Conservation (phyloP, 495 filamentous ascomycete genomes). For the Cudoniella acicularis region DNA sequence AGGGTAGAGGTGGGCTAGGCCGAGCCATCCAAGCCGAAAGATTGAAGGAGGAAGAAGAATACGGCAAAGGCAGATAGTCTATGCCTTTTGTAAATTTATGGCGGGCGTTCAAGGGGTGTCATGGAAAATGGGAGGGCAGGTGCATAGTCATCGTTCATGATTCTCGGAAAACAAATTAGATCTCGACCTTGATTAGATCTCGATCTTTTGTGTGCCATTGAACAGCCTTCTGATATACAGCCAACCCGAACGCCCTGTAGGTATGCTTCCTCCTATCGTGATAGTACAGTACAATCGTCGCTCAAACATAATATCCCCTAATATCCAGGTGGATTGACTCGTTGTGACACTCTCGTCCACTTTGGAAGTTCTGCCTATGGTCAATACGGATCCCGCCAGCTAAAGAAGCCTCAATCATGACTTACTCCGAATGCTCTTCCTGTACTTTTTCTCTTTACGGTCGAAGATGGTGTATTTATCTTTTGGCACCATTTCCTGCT, state of each 20-base stretch:
- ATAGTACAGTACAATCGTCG: constrained; percentile 21
- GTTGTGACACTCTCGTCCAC: constrained; percentile 91
- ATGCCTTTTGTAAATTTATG: not conserved
- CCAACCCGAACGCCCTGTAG: constrained; percentile 23
- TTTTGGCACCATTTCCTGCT: constrained; percentile 91
- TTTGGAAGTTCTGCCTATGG: constrained; percentile 77
- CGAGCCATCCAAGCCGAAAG: constrained; percentile 62
- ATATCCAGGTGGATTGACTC: constrained; percentile 91
- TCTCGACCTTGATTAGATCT: not conserved
- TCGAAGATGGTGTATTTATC: constrained; percentile 99
- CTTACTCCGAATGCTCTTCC: constrained; percentile 96
- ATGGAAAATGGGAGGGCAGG: constrained; percentile 12
- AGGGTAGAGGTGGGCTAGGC: constrained; percentile 76
- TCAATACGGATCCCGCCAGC: constrained; percentile 1
- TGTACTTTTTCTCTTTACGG: constrained; percentile 89
- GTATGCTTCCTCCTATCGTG: constrained; percentile 13
- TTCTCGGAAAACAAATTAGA: not conserved
- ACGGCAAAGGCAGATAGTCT: constrained; percentile 42
- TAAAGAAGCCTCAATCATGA: constrained; percentile 24
- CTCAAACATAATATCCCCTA: constrained; percentile 38
- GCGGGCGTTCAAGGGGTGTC: constrained; percentile 21
- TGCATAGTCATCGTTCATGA: not conserved
- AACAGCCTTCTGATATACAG: constrained; percentile 7
- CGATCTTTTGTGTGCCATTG: not conserved
- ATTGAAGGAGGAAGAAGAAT: constrained; percentile 54